These are phyloP conservation scores for Mortierella polycephala DNA, from an alignment of 371 early-diverging fungal species.

Conservation along the genomic window DNA sequence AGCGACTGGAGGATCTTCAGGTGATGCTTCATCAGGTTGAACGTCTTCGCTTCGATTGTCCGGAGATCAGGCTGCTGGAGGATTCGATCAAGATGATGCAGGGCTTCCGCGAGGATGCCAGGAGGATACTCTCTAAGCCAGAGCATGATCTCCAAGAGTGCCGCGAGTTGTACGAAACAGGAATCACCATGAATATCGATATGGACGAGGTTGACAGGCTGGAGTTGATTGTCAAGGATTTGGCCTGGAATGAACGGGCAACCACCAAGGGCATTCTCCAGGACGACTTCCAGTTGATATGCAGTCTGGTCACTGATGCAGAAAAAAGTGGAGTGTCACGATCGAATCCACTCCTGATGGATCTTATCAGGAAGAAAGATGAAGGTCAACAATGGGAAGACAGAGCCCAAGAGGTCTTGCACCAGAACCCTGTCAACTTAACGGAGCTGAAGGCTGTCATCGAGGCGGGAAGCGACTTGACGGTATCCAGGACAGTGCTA, in stretches of 20 bases:
- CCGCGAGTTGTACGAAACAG: constrained; percentile 49
- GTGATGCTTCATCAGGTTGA: constrained; percentile 54
- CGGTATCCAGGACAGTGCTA: constrained; percentile 35
- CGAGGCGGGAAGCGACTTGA: constrained; percentile 30
- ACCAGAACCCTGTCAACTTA: constrained; percentile 31
- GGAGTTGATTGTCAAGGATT: constrained; percentile 48
- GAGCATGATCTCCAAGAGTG: constrained; percentile 38
- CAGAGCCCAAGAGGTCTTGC: constrained; percentile 20
- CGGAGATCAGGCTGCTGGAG: constrained; percentile 59
- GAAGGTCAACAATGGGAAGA: constrained; percentile 33
- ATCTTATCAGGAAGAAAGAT: constrained; percentile 28
- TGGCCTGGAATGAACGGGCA: constrained; percentile 44
- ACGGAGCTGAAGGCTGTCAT: constrained; percentile 40
- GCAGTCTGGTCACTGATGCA: constrained; percentile 45
- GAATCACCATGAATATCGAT: constrained; percentile 40
- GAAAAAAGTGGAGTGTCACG: constrained; percentile 43
- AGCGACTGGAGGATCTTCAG: constrained; percentile 56
- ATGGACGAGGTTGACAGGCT: constrained; percentile 53
- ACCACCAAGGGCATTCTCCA: constrained; percentile 33
- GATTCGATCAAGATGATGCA: constrained; percentile 50
- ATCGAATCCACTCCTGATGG: constrained; percentile 36
- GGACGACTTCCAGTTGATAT: constrained; percentile 44
- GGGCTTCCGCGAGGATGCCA: constrained; percentile 47
- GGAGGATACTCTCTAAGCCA: constrained; percentile 38
- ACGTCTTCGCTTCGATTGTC: constrained; percentile 60